Evolutionary conservation across 345 rosid genomes (phyloP).

Genomic region (Laguncularia racemosa): DNA sequence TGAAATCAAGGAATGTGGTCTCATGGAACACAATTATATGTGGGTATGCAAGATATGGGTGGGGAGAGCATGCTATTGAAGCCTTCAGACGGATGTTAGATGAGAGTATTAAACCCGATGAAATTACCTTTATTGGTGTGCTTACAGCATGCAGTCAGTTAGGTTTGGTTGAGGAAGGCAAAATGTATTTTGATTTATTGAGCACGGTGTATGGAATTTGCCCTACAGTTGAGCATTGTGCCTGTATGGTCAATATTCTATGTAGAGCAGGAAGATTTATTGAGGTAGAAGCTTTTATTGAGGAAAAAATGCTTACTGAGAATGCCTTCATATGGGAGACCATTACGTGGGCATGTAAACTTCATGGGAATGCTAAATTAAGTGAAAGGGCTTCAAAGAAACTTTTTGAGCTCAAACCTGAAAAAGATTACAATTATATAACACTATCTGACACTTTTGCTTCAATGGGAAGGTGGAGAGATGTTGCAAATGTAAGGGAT

Average conservation of each 20-base stretch:
- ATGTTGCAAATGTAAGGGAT: slow-evolving; percentile 17
- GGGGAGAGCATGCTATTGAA: slow-evolving; percentile 28
- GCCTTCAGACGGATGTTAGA: slow-evolving; percentile 30
- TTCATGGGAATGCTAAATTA: slow-evolving; percentile 23
- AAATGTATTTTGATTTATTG: slow-evolving; percentile 18
- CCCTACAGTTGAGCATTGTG: slow-evolving; percentile 27
- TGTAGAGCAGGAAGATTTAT: slow-evolving; percentile 28
- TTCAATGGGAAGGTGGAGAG: slow-evolving; percentile 20
- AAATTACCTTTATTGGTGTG: slow-evolving; percentile 23
- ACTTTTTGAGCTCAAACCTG: slow-evolving; percentile 30
- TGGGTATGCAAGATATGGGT: slow-evolving; percentile 25
- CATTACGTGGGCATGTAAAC: slow-evolving; percentile 27
- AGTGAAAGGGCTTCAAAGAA: slow-evolving; percentile 27
- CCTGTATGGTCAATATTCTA: slow-evolving; percentile 30
- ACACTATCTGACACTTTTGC: slow-evolving; percentile 30
- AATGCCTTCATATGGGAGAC: slow-evolving; percentile 35
- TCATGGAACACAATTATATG: slow-evolving; percentile 34
- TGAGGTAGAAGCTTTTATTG: slow-evolving; percentile 24
- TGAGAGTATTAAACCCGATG: slow-evolving; percentile 27
- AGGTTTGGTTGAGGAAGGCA: slow-evolving; percentile 29
- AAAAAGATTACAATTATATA: slow-evolving; percentile 22
- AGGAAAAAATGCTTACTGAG: slow-evolving; percentile 15
- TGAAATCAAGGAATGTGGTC: slow-evolving; percentile 13
- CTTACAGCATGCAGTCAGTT: slow-evolving; percentile 30
- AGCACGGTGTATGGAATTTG: slow-evolving; percentile 18